Base-by-base conservation (phyloP, 2,329 filamentous ascomycete genomes). In the Clonostachys chloroleuca region DNA sequence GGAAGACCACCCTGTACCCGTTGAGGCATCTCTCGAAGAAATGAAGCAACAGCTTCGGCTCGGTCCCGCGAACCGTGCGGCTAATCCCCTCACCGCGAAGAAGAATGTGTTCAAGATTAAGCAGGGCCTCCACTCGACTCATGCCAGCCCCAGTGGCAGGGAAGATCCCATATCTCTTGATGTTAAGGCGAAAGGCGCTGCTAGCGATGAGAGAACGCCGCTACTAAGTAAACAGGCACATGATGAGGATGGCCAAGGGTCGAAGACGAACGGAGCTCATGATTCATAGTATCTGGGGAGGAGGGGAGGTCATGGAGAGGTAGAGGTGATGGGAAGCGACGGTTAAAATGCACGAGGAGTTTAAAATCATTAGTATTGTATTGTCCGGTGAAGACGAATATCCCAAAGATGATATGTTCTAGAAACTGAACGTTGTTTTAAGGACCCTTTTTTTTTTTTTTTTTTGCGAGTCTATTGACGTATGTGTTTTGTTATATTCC, bases 21-120 rank as follows among this genome's bases (percentile, higher is more conserved):
- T 85, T 6, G 77, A 81, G 54, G 77, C 80, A 6, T 84, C 81
- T 45, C 68, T 83, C 33, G 74, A 80, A 45, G 81, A 86, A 45
- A 80, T 85, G 68, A 75, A 73, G 56, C 75, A 81, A 56, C 80
- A 85, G 53, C 68, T 87, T 41, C 83, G 81, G 53, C 76, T 87
- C 0, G 83, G 83, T 1, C 84, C 84, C 0, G 85, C 83, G 2
- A 87, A 87, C 57, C 77, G 78, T 17, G 84, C 84, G 6, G 76
- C 78, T 14, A 81, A 83, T 47, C 84, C 84, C 2, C 60, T 59
- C 17, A 81, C 78, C 60, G 75, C 74, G 48, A 84, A 82, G 2
- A 74, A 75, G 16, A 78, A 80, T 16, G 78, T 83, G 1, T 83
- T 87, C 55, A 86, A 86, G 63, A 83, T 87, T 55, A 87, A 87